Base-by-base conservation (phyloP, 345 rosid species). In the Acer negundo region DNA sequence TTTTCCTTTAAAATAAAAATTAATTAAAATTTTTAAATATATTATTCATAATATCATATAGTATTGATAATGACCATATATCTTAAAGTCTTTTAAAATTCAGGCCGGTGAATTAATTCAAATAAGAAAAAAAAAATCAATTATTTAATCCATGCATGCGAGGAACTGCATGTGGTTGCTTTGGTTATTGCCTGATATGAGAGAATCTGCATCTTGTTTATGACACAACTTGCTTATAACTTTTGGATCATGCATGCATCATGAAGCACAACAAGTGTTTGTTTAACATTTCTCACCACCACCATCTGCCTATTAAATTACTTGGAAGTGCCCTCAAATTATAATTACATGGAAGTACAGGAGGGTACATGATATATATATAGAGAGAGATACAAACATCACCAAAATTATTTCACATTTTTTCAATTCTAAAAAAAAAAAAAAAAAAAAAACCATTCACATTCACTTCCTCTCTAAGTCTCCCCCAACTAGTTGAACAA, bases 301-400 rank as follows among this genome's bases (percentile, higher is more conserved):
- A n/a, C 13, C 22, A 15, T 28, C 64, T 55, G 19, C 59, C 24
- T 35, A 19, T 28, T 3, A 61, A n/a, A 73, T 61, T 42, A 62
- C 35, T 44, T 26, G 56, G 22, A 47, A 72, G 84, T 75, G 78
- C 82, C 63, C 24, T 22, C 0, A 20, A 59, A 58, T 7, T 3
- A 59, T 59, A 20, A 22, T 59, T n/a, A 8, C 69, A 63, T 26
- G 46, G 13, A 58, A 72, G 84, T 75, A 83, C 81, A 66, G 44
- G 22, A 74, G 35, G 69, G 78, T 44, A 63, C 75, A 72, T 56
- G 79, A 7, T 42, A 42, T 35, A 31, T 0, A 31, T 3, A 31
- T 31, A 31, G 2, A 26, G 0, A 26, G 2, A 28, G 46, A 77
- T 70, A 38, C 47, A 53, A 19, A 65, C 58, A 70, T 65, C 61